phyloP scores from a whole-genome alignment of 306 rosid species.

The Begonia loranthoides region DNA sequence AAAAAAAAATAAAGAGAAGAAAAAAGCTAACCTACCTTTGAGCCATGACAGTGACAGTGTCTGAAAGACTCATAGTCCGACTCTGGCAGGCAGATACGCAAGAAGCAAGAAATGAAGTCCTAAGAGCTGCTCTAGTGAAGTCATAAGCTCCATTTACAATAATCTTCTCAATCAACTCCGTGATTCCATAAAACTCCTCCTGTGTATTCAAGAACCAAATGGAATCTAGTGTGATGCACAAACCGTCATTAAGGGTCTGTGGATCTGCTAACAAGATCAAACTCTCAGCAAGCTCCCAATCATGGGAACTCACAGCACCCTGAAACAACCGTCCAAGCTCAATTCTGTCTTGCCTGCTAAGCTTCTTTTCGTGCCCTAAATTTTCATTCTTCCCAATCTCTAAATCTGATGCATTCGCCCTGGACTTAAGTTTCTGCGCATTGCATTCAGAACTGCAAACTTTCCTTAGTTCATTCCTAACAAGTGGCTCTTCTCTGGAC shows the following conservation, averaged over 20 bases:
- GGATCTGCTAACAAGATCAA: conserved; percentile 66
- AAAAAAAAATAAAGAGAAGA: too few relatives aligned
- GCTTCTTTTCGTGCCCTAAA: conserved; percentile 38
- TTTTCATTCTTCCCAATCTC: conserved; percentile 33
- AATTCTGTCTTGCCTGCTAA: conserved; percentile 56
- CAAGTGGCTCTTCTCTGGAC: conserved; percentile 40
- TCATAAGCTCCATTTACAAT: conserved; percentile 67
- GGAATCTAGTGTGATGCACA: conserved; percentile 73
- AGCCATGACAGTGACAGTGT: conserved; percentile 75
- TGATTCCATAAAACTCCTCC: conserved; percentile 49
- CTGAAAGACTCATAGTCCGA: conserved; percentile 71
- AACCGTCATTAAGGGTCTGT: conserved; percentile 73
- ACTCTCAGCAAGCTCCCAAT: conserved; percentile 73
- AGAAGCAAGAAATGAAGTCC: conserved; percentile 84
- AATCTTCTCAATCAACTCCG: conserved; percentile 47
- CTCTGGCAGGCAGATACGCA: conserved; percentile 94
- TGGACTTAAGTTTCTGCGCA: conserved; percentile 41
- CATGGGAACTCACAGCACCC: conserved; percentile 64
- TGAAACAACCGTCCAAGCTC: conserved; percentile 78
- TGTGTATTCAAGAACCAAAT: conserved; percentile 75
- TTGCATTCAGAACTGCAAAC: conserved; percentile 27
- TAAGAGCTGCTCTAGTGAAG: conserved; percentile 71
- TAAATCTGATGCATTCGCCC: conserved; percentile 18
- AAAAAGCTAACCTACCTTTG: conserved; percentile 32
- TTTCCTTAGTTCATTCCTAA: conserved; percentile 29